phyloP scores from a whole-genome alignment of 352 stramenopile genomes.

The Globisporangium irregulare region DNA sequence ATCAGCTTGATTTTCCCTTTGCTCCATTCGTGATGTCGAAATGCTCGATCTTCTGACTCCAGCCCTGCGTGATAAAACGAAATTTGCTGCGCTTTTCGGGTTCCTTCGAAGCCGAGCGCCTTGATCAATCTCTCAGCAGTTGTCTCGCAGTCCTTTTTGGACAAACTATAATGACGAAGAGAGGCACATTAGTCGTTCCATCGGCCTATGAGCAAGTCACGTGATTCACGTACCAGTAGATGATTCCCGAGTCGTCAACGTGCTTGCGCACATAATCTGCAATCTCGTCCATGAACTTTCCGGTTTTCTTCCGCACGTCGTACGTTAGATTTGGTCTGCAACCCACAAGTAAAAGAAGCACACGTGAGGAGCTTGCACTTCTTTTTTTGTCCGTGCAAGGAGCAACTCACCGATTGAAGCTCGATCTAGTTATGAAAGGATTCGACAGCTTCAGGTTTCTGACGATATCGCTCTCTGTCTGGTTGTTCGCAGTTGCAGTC shows the following conservation, averaged over 20 bases:
- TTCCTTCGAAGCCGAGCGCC: slow-evolving; percentile 69
- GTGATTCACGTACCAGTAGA: slow-evolving; percentile 64
- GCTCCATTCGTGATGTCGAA: slow-evolving; percentile 83
- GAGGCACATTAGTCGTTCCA: neutral
- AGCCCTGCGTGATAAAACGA: slow-evolving; percentile 84
- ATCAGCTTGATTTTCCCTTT: slow-evolving; percentile 90
- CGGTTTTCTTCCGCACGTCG: slow-evolving; percentile 74
- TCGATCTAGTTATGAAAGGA: slow-evolving; percentile 80
- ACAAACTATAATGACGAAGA: slow-evolving; percentile 46
- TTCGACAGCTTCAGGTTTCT: slow-evolving; percentile 69
- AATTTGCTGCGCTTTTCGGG: slow-evolving; percentile 62
- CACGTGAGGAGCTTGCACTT: neutral
- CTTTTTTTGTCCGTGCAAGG: neutral
- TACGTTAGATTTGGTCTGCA: slow-evolving; percentile 81
- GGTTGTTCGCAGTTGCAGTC: slow-evolving; percentile 82
- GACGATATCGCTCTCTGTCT: slow-evolving; percentile 83
- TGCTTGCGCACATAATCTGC: slow-evolving; percentile 72
- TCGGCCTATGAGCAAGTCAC: neutral
- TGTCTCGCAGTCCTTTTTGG: slow-evolving; percentile 87
- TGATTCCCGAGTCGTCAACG: slow-evolving; percentile 87
- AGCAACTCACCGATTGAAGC: slow-evolving; percentile 71
- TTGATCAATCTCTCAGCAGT: slow-evolving; percentile 80
- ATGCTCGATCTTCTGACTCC: slow-evolving; percentile 71
- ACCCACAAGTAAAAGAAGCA: neutral
- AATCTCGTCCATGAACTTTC: slow-evolving; percentile 82